Percentiles rank a stretch among this genome's conserved stretches.
These are phyloP conservation scores for Marasmius fiardii DNA, from an alignment of 1,284 basidiomycete genomes.

Conservation along the genomic window DNA sequence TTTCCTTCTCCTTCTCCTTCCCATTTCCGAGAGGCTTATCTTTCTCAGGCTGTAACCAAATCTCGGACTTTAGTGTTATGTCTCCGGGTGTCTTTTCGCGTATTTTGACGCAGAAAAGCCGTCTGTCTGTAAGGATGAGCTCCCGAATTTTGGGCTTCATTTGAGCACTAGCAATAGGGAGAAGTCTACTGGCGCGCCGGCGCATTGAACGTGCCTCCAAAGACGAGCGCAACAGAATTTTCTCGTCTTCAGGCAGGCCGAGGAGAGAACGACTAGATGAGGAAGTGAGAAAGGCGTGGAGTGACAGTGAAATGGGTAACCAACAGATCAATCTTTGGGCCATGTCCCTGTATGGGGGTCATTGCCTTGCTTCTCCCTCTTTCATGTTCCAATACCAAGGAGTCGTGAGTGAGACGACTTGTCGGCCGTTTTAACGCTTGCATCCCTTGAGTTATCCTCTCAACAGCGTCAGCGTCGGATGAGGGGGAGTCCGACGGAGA, in stretches of 20 bases:
- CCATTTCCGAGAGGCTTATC: slow-evolving; percentile 18
- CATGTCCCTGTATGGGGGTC: slow-evolving; percentile 57
- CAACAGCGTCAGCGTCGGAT: neutral
- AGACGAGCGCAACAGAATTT: slow-evolving; percentile 44
- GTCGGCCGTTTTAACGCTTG: slow-evolving; percentile 12
- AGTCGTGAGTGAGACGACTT: neutral
- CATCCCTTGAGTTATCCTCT: neutral
- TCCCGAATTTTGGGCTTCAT: slow-evolving; percentile 52
- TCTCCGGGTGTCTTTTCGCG: slow-evolving; percentile 30
- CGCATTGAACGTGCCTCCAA: slow-evolving; percentile 54
- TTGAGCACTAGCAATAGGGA: slow-evolving; percentile 50
- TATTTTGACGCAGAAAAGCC: slow-evolving; percentile 57
- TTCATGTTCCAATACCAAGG: slow-evolving; percentile 18
- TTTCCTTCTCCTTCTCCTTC: slow-evolving; percentile 38
- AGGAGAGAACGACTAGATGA: slow-evolving; percentile 38
- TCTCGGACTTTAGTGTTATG: slow-evolving; percentile 46
- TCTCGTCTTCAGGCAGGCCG: slow-evolving; percentile 38
- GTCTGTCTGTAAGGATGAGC: slow-evolving; percentile 54
- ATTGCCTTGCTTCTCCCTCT: slow-evolving; percentile 52
- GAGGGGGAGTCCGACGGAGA: neutral
- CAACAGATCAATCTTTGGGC: slow-evolving; percentile 28
- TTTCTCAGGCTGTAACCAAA: slow-evolving; percentile 34
- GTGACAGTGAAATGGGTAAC: neutral
- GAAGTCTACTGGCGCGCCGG: slow-evolving; percentile 58
- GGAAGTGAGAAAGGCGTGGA: slow-evolving; percentile 1